Evolutionary conservation across 2,329 filamentous ascomycete genomes (phyloP).

Genomic region (Sporothrix inflata): DNA sequence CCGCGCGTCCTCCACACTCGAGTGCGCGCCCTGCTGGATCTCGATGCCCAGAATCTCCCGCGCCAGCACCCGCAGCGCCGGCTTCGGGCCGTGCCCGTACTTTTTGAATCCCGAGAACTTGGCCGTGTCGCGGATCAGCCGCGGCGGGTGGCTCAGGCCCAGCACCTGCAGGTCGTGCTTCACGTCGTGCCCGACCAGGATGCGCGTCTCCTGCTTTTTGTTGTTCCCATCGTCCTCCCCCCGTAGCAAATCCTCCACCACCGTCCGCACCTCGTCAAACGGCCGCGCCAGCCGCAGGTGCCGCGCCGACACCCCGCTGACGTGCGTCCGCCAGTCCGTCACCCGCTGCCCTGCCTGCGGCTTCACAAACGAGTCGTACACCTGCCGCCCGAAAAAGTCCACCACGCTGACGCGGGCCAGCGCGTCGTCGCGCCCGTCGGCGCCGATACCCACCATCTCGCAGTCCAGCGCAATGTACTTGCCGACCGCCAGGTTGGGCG

Average conservation of each 20-base stretch:
- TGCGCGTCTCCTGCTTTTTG: constrained; percentile 45
- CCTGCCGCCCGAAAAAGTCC: constrained; percentile 88
- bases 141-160: constrained; percentile 74
- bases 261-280: constrained; percentile 76
- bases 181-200: constrained; percentile 83
- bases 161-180: constrained; percentile 78
- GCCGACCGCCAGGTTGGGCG: constrained; percentile 68
- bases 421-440: constrained; percentile 69
- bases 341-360: constrained; percentile 75
- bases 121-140: constrained; percentile 83
- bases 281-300: constrained; percentile 70
- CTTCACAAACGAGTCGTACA: constrained; percentile 92
- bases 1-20: constrained; percentile 77
- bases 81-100: constrained; percentile 68
- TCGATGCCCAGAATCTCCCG: constrained; percentile 61
- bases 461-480: constrained; percentile 95
- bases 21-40: constrained; percentile 67
- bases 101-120: constrained; percentile 75
- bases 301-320: constrained; percentile 78
- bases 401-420: constrained; percentile 88
- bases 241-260: constrained; percentile 69
- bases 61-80: constrained; percentile 64
- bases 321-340: constrained; percentile 85
- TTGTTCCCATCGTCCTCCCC: constrained; percentile 42
- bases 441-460: constrained; percentile 93